Evolutionary conservation across 768 basidiomycete species (phyloP).

Genomic region (Mycena haematopus): DNA sequence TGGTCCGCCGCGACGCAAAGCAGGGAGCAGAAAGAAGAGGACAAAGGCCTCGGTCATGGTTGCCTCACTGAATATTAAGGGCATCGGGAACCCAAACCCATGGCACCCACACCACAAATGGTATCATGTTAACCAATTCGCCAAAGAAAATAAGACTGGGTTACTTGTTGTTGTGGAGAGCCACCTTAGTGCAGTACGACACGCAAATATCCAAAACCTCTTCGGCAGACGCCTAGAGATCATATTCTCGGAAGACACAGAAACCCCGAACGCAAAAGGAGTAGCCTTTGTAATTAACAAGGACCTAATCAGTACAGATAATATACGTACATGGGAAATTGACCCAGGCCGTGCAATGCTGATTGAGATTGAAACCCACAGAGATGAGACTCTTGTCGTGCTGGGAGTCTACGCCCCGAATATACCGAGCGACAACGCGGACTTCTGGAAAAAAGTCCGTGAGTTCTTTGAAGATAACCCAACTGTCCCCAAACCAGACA

Average conservation of each 20-base stretch:
- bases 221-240: not conserved
- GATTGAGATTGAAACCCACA: conserved; percentile 19
- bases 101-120: conserved; percentile 4
- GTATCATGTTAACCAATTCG: conserved; percentile 2
- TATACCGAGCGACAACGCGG: conserved; percentile 14
- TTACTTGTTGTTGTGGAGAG: not conserved
- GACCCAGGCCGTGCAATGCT: conserved; percentile 24
- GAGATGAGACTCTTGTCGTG: not conserved
- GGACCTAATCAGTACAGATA: not conserved
- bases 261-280: conserved; percentile 4
- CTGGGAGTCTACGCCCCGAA: conserved; percentile 31
- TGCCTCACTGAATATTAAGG: conserved; percentile 8
- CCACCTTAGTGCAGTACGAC: not conserved
- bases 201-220: not conserved
- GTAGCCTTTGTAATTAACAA: conserved; percentile 9
- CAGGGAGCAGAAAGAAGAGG: not conserved
- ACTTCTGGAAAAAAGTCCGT: conserved; percentile 26
- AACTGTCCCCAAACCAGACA: conserved; percentile 12
- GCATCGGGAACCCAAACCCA: not conserved
- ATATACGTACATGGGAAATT: not conserved
- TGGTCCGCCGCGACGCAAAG: no score
- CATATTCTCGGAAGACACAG: not conserved
- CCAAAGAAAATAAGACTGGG: not conserved
- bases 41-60: not conserved
- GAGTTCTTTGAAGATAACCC: not conserved